A percentile compares a stretch with the other conserved stretches of the same genome.
phyloP scores from a whole-genome alignment of 495 filamentous ascomycete species.

The Hyaloscypha bicolor region DNA sequence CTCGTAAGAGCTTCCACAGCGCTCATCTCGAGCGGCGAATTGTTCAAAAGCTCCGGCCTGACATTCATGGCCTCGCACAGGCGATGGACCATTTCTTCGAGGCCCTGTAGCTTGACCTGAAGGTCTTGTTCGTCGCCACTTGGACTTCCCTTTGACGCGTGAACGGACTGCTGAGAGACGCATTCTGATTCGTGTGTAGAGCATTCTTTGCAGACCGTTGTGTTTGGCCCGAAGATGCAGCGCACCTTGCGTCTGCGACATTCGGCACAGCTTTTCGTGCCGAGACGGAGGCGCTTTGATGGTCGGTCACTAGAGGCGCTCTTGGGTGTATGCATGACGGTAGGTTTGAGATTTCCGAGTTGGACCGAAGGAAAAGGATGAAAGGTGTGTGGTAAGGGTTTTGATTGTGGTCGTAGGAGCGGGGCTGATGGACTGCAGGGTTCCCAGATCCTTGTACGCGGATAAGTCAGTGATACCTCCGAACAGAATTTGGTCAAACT shows the following conservation, averaged over 20 bases:
- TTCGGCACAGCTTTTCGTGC: conserved; percentile 24
- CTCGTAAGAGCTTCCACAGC: conserved; percentile 14
- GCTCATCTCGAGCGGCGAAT: conserved; percentile 2
- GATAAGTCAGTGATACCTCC: neutral
- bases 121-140: neutral
- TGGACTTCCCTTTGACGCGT: neutral
- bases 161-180: conserved; percentile 4
- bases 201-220: conserved; percentile 15
- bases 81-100: conserved; percentile 15
- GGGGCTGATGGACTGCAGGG: neutral
- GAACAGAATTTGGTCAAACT: neutral
- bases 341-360: neutral
- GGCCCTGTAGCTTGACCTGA: conserved; percentile 10
- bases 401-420: neutral
- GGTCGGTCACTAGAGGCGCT: conserved; percentile 10
- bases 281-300: conserved; percentile 23
- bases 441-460: neutral
- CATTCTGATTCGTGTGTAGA: conserved; percentile 11
- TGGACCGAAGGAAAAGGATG: neutral
- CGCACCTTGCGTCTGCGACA: conserved; percentile 27
- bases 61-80: conserved; percentile 17
- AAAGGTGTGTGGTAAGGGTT: neutral
- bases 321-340: conserved; percentile 12
- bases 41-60: neutral
- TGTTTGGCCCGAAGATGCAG: conserved; percentile 14